These are phyloP conservation scores for Cladosporium austrohemisphaericum DNA, from an alignment of 2,329 filamentous ascomycete species.

Conservation along the genomic window DNA sequence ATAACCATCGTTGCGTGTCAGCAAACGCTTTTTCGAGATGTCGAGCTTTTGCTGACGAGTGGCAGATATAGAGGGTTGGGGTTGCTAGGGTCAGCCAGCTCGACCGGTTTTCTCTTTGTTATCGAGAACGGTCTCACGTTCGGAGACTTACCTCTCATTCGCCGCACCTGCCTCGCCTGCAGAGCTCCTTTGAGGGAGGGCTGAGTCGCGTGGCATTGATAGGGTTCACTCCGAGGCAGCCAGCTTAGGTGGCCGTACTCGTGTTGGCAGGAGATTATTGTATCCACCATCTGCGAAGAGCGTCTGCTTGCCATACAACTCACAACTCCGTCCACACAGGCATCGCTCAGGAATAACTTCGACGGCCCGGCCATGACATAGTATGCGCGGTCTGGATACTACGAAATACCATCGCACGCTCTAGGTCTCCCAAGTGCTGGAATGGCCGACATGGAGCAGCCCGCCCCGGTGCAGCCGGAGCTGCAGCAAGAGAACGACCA, in stretches of 20 bases:
- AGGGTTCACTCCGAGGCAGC: conserved; percentile 11
- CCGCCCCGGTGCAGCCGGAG: conserved; percentile 20
- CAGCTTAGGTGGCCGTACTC: not conserved
- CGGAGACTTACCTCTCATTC: no score
- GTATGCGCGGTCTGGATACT: conserved; percentile 10
- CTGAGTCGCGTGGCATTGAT: conserved; percentile 6
- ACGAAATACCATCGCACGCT: conserved; percentile 13
- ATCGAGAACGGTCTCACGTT: no score
- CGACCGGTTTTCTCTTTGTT: no score
- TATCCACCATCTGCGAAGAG: no score
- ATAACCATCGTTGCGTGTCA: no score
- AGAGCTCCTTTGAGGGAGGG: not conserved
- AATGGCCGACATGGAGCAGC: conserved; percentile 29
- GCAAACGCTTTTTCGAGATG: no score
- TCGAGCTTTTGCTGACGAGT: no score
- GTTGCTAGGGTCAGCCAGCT: no score
- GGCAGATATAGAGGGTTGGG: no score
- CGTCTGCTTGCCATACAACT: no score
- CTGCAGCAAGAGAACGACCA: conserved; percentile 20
- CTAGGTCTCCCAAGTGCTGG: conserved; percentile 28
- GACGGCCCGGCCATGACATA: conserved; percentile 9
- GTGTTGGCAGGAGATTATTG: conserved; percentile 10
- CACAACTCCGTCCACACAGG: no score
- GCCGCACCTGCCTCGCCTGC: not conserved
- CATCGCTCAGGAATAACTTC: no score